Conservation (phyloP, 345 rosid genomes). For the Populus deltoides region DNA sequence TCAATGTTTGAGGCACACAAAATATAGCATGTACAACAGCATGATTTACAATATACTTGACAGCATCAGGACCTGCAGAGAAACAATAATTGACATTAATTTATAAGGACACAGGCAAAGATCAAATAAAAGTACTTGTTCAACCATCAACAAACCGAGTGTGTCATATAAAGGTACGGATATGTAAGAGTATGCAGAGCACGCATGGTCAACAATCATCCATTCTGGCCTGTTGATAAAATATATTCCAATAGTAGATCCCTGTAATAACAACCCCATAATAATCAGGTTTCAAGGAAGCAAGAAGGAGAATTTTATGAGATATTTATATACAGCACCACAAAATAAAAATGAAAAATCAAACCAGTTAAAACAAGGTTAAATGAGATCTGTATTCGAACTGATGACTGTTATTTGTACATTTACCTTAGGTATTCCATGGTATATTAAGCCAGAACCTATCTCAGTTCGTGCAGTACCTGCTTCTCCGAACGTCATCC, state of each 20-base stretch:
- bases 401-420: neutral
- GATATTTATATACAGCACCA: neutral
- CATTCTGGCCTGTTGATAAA: constrained; percentile 96
- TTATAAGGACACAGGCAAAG: neutral
- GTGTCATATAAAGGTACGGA: constrained; percentile 98
- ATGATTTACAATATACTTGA: constrained; percentile 79
- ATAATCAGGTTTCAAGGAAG: constrained; percentile 11
- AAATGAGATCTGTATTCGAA: neutral
- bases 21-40: constrained; percentile 78
- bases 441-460: constrained; percentile 74
- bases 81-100: constrained; percentile 8
- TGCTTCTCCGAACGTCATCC: constrained; percentile 97
- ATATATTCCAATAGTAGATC: constrained; percentile 78
- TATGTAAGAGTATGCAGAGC: constrained; percentile 78
- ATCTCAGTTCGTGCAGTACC: constrained; percentile 79
- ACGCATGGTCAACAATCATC: constrained; percentile 92
- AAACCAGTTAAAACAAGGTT: neutral
- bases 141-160: constrained; percentile 55
- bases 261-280: constrained; percentile 42
- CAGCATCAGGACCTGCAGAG: constrained; percentile 92
- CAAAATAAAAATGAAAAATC: neutral
- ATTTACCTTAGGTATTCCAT: constrained; percentile 66
- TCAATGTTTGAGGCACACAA: constrained; percentile 81
- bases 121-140: constrained; percentile 6
- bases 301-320: neutral